phyloP scores from a whole-genome alignment of 1,139 yeast species.

The Blastobotrys malaysiensis region DNA sequence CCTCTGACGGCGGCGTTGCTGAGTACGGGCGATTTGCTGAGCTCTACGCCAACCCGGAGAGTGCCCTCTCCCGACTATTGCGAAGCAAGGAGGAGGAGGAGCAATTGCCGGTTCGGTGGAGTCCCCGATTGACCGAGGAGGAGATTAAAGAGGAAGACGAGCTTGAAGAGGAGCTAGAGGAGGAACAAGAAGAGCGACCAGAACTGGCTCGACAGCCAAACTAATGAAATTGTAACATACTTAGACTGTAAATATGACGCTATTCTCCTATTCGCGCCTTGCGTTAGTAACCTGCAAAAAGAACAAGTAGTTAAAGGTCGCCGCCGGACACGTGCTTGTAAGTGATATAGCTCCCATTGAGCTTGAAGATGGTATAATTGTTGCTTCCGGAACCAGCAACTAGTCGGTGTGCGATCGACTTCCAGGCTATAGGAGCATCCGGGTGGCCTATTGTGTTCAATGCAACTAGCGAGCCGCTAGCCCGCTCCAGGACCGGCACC shows the following conservation, averaged over 20 bases:
- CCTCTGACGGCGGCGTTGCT: slow-evolving; percentile 69
- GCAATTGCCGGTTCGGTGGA: slow-evolving; percentile 4
- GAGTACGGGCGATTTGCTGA: slow-evolving; percentile 74
- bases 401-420: slow-evolving; percentile 22
- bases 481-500: background rate
- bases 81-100: slow-evolving; percentile 35
- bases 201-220: slow-evolving; percentile 1
- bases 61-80: slow-evolving; percentile 66
- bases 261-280: too few species aligned
- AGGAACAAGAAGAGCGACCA: slow-evolving; percentile 12
- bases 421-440: slow-evolving; percentile 31
- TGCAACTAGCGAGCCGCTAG: slow-evolving; percentile 18
- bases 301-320: slow-evolving; percentile 1
- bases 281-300: too few species aligned
- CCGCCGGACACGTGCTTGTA: slow-evolving; percentile 2
- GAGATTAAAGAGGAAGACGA: slow-evolving; percentile 14
- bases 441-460: slow-evolving; percentile 28
- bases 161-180: slow-evolving; percentile 20
- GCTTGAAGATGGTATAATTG: slow-evolving; percentile 21
- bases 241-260: background rate
- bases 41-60: slow-evolving; percentile 54
- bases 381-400: slow-evolving; percentile 23
- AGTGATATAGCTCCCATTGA: background rate
- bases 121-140: background rate
- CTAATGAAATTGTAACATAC: background rate